Percentiles rank a stretch among this genome's conserved stretches.
These are phyloP conservation scores for Taphrina confusa DNA, from an alignment of 1,139 yeast species.

Conservation along the genomic window DNA sequence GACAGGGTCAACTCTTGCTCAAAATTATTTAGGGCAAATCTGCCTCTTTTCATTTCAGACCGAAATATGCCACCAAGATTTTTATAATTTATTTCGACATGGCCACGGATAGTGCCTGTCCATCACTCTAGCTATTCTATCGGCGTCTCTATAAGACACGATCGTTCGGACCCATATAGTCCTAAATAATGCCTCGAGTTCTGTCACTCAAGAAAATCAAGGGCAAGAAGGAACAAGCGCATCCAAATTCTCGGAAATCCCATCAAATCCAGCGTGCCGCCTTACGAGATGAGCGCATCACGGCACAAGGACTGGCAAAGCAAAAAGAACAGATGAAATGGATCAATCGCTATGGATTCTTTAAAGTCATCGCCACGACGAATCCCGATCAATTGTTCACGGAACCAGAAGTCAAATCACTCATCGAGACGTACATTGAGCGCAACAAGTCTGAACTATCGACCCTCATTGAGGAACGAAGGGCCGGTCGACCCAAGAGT, in stretches of 20 bases:
- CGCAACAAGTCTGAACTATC: constrained; percentile 26
- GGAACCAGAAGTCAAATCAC: constrained; percentile 11
- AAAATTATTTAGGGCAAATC: neutral
- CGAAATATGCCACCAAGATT: neutral
- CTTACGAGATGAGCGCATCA: constrained; percentile 30
- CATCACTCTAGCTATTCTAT: too few species aligned
- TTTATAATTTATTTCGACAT: too few species aligned
- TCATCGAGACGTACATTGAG: constrained; percentile 23
- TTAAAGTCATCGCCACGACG: constrained; percentile 30
- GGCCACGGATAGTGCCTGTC: too few species aligned
- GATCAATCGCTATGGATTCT: constrained; percentile 28
- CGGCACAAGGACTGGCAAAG: constrained; percentile 19
- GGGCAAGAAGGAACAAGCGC: constrained; percentile 34
- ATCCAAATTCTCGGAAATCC: constrained; percentile 31
- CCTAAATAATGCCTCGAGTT: constrained; percentile 17
- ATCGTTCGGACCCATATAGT: too few species aligned
- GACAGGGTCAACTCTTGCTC: neutral
- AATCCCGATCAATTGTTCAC: constrained; percentile 11
- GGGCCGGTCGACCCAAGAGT: constrained; percentile 29
- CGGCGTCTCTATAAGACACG: too few species aligned
- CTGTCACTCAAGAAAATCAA: constrained; percentile 33
- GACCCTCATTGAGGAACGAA: constrained; percentile 15
- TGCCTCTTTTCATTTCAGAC: constrained; percentile 12
- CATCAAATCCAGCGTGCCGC: constrained; percentile 34
- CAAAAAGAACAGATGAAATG: constrained; percentile 32